phyloP scores from a whole-genome alignment of 176 grass and related monocot species.

The Typha latifolia region DNA sequence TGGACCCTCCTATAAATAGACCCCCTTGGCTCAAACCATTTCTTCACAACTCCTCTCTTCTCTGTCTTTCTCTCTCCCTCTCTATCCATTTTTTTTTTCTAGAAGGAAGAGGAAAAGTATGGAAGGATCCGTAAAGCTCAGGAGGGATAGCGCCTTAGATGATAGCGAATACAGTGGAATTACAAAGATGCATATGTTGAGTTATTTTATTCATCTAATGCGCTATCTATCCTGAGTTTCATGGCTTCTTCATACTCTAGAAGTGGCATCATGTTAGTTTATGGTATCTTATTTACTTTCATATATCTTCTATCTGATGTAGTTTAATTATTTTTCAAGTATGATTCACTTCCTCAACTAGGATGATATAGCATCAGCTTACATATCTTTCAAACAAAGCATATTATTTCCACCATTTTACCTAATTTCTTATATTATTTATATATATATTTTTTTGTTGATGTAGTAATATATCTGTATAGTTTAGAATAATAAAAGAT shows the following conservation, averaged over 20 bases:
- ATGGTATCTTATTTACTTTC: conserved; percentile 6
- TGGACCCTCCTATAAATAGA: conserved; percentile 5
- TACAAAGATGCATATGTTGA: background rate
- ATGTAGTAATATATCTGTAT: no score
- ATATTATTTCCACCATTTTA: no score
- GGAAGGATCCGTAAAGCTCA: conserved; percentile 37
- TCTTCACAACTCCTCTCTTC: background rate
- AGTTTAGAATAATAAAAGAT: no score
- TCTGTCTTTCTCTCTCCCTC: background rate
- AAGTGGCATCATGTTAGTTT: background rate
- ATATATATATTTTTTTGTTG: no score
- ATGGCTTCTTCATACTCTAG: conserved; percentile 27
- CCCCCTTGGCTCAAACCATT: background rate
- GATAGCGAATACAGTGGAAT: background rate
- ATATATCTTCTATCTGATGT: conserved; percentile 18
- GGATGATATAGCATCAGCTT: no score
- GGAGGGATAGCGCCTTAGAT: conserved; percentile 37
- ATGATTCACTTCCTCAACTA: no score
- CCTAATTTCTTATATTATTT: no score
- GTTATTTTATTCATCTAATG: background rate
- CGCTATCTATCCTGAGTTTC: conserved; percentile 47
- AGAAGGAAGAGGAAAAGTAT: conserved; percentile 5
- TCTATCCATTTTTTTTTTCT: background rate
- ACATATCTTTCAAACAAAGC: no score
- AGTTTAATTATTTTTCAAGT: background rate